phyloP scores from a whole-genome alignment of 2,329 filamentous ascomycete species.

The Ophiostoma piceae region DNA sequence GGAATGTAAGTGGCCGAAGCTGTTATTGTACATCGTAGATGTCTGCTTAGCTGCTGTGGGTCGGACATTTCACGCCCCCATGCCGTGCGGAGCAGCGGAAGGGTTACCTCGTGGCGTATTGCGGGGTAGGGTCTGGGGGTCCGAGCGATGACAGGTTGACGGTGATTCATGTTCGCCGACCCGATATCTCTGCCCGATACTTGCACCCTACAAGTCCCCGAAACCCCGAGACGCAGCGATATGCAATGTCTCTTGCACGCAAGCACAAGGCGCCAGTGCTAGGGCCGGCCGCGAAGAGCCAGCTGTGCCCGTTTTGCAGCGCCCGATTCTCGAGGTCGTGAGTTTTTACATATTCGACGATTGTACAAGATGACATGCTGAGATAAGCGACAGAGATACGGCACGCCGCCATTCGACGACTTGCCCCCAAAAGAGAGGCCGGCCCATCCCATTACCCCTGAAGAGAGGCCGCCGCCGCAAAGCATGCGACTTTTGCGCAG shows the following conservation, averaged over 20 bases:
- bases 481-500: background rate
- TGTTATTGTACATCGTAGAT: too few relatives aligned
- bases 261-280: background rate
- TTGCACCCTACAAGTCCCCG: background rate
- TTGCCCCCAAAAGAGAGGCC: background rate
- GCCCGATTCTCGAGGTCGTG: background rate
- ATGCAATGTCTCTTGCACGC: background rate
- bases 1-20: background rate
- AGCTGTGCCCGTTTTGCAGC: background rate
- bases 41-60: background rate
- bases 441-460: background rate
- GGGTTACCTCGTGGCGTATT: background rate
- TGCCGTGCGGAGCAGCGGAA: background rate
- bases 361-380: background rate
- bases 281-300: background rate
- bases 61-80: background rate
- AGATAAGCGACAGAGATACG: background rate
- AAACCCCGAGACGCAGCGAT: too few relatives aligned
- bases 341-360: background rate
- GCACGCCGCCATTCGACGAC: background rate
- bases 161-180: background rate
- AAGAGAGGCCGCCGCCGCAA: background rate
- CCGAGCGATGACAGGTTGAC: too few relatives aligned
- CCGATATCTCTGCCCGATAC: background rate
- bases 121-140: background rate